phyloP scores from a whole-genome alignment of 2,329 filamentous ascomycete genomes.

The Monosporascus cannonballus region DNA sequence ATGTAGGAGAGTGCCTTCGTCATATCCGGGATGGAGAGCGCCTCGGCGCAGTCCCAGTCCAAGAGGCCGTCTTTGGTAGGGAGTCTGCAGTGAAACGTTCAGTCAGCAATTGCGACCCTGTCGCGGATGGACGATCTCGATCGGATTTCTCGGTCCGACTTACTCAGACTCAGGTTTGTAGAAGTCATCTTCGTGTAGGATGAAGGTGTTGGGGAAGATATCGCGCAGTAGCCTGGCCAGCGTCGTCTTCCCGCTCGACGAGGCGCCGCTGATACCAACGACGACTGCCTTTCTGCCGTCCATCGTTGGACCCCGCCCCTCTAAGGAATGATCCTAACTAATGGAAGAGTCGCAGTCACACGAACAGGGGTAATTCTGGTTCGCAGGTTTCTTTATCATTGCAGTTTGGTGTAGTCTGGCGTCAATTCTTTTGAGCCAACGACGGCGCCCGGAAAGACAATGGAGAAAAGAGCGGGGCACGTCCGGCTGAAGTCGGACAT shows the following conservation, averaged over 20 bases:
- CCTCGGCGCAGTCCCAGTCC: conserved; percentile 88
- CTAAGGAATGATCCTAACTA: no score
- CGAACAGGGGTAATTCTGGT: no score
- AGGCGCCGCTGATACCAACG: conserved; percentile 81
- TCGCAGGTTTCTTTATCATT: neutral
- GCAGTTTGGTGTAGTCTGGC: neutral
- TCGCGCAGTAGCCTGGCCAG: conserved; percentile 77
- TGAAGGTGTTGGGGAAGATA: conserved; percentile 71
- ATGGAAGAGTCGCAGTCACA: no score
- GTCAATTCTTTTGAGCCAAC: neutral
- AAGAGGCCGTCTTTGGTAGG: conserved; percentile 55
- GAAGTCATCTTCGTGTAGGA: conserved; percentile 95
- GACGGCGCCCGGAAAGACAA: neutral
- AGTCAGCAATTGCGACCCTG: neutral
- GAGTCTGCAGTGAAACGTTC: conserved; percentile 33
- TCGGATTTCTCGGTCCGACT: conserved; percentile 18
- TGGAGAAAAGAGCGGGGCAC: neutral
- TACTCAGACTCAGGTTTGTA: conserved; percentile 74
- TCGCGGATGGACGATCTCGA: no score
- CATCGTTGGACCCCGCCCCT: conserved; percentile 5
- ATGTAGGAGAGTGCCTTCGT: conserved; percentile 64
- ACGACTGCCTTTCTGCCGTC: conserved; percentile 49
- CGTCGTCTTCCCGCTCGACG: conserved; percentile 92
- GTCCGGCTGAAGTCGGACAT: neutral
- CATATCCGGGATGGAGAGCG: conserved; percentile 68